Conservation (phyloP, 768 basidiomycete genomes). For the Amanita rubescens region DNA sequence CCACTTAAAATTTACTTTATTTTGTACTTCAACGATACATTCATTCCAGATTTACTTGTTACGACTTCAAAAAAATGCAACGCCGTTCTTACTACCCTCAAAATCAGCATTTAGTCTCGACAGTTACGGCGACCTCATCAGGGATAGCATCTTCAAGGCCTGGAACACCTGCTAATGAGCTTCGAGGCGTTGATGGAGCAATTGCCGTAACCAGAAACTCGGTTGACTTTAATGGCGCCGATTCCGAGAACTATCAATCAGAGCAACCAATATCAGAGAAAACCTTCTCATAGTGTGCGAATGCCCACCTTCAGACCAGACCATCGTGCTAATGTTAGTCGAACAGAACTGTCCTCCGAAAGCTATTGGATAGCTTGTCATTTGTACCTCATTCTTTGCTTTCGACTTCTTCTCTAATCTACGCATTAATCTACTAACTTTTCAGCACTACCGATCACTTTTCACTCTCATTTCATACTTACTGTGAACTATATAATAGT, state of each 20-base stretch:
- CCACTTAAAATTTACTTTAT: not conserved
- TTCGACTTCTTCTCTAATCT: slow-evolving; percentile 1
- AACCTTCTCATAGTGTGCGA: slow-evolving; percentile 36
- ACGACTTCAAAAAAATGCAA: slow-evolving; percentile 90
- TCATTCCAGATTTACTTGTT: slow-evolving; percentile 67
- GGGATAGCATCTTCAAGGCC: slow-evolving; percentile 67
- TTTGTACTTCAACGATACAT: not conserved
- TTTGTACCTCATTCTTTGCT: not conserved
- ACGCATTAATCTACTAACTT: slow-evolving; percentile 4
- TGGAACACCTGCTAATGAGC: slow-evolving; percentile 56
- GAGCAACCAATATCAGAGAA: slow-evolving; percentile 43
- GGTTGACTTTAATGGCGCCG: slow-evolving; percentile 32
- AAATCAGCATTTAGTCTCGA: slow-evolving; percentile 66
- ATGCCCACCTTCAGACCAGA: not conserved
- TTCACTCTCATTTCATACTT: not conserved
- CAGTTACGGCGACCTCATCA: slow-evolving; percentile 68
- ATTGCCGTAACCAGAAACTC: slow-evolving; percentile 34
- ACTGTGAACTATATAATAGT: slow-evolving; percentile 4
- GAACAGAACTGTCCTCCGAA: not conserved
- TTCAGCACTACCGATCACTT: not conserved
- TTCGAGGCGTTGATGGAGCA: slow-evolving; percentile 32
- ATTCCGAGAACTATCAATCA: slow-evolving; percentile 29
- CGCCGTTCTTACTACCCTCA: slow-evolving; percentile 88
- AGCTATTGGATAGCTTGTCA: not conserved
- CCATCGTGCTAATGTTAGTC: not conserved